Evolutionary conservation across 306 rosid species (phyloP), one percentile per base, ranked within the genome.

Genomic region (Datisca glomerata): DNA sequence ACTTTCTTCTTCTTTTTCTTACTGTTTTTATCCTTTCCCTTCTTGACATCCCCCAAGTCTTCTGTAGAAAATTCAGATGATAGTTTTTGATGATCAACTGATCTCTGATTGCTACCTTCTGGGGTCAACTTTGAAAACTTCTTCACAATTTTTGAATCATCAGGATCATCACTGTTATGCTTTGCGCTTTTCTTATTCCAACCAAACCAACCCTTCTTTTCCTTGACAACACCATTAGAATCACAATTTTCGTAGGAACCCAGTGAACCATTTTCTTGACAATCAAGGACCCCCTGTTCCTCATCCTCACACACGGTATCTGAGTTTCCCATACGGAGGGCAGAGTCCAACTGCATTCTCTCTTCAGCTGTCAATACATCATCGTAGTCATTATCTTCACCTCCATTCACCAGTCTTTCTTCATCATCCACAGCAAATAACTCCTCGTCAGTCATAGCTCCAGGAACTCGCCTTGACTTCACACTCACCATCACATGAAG

Each of bases 381-480:
- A 59, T 78, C 99, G 45, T 85, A 91, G 8, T 79, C 94, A 23
- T 85, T 93, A 41, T 78, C 77, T 20, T 75, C 84, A 48, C 72
- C 93, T 38, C 85, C 94, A 60, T 80, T 85, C 24, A 66, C 64
- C 47, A 71, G 54, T 38, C 79, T 75, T 57, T 85, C 99, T 56
- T 81, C 96, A 42, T 80, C 92, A 25, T 81, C 92, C 59, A 59
- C 91, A 6, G 94, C 73, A 73, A 91, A 91, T 42, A 84, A 86
- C 77, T 91, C 96, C 66, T 91, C 99, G 51, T 91, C 99, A 19
- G 96, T 80, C 98, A 91, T 80, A 23, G 98, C 98, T 67, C 98
- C 98, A 17, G 96, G 98, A 43, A 91, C 95, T 62, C 93, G 66
- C 65, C 99, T 85, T 27, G 99, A 85, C 66, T 91, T 91, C 59